Base-by-base conservation (phyloP, 1,139 yeast genomes). In the Candida sp. region DNA sequence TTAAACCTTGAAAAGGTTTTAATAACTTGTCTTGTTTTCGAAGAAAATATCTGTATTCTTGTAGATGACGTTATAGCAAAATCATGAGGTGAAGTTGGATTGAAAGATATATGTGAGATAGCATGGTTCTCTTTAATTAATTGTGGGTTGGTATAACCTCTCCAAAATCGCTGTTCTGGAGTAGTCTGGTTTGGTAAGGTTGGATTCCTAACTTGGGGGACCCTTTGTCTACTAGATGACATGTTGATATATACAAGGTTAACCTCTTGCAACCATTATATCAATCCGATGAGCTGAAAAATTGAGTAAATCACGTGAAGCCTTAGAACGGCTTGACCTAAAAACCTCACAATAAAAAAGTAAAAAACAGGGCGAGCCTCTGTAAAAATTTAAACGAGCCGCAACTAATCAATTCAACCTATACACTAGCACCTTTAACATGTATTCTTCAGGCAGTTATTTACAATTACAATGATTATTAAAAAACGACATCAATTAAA, bases 131-230 rank as follows among this genome's bases (percentile, higher is more conserved):
- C 99, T 64, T 93, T 93, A 40, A 91, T 91, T 40, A 93, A 74
- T 58, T 91, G 91, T 1, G 98, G 95, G 52, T 82, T 86, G 36
- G 80, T 73, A 58, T 79, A 85, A 11, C 91, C 90, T 55, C 95
- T 75, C 99, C 99, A 95, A 68, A 88, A 93, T 54, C 95, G 75
- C 60, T 90, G 96, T 56, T 93, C 99, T 0, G 98, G 93, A 0
- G 97, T 90, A 3, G 93, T 84, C 55, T 87, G 91, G 11, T 74
- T 64, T 2, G 97, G 96, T 48, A 73, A 63, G 1, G 88, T 82
- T 3, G 97, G 88, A 53, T 82, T 82, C 61, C 90, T 77, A 35
- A 77, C 79, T 37, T 85, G 84, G 39, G 81, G 77, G 21, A 90
- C 76, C 59, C 91, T 77, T 49, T 81, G 84, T 57, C 81, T 75